Evolutionary conservation across 345 rosid genomes (phyloP).

Genomic region (Salix viminalis): DNA sequence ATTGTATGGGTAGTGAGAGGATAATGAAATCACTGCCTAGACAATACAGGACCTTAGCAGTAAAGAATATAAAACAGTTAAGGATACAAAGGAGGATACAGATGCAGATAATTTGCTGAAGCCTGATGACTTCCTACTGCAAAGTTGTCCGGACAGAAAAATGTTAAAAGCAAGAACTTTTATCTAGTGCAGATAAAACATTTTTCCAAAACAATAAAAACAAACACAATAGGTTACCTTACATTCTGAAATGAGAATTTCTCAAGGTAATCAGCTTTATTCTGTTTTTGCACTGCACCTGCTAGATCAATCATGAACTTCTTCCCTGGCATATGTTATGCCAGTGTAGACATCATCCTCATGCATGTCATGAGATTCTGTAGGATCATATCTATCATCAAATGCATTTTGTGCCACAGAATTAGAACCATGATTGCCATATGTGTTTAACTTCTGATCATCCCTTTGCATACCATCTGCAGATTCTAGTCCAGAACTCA

Average conservation of each 20-base stretch:
- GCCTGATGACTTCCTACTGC: conserved; percentile 69
- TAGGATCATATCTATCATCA: conserved; percentile 82
- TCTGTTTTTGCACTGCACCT: conserved; percentile 15
- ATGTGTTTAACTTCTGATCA: conserved; percentile 11
- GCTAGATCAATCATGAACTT: conserved; percentile 11
- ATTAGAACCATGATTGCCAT: conserved; percentile 25
- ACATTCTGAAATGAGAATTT: not conserved
- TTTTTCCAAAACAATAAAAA: not conserved
- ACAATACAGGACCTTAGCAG: too few species aligned
- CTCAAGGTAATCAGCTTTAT: not conserved
- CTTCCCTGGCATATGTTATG: conserved; percentile 10
- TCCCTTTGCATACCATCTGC: conserved; percentile 12
- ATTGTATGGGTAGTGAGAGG: too few species aligned
- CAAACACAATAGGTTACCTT: conserved; percentile 25
- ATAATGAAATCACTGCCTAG: too few species aligned
- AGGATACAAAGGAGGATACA: conserved; percentile 98
- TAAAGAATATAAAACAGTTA: conserved; percentile 10
- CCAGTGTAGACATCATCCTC: conserved; percentile 24
- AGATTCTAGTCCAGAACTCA: conserved; percentile 20
- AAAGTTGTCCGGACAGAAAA: conserved; percentile 34
- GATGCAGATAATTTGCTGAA: conserved; percentile 50
- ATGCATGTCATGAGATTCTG: conserved; percentile 32
- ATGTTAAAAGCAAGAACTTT: conserved; percentile 22
- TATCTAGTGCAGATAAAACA: conserved; percentile 13
- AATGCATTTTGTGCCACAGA: conserved; percentile 32